A percentile compares a stretch with the other conserved stretches of the same genome.
phyloP scores from a whole-genome alignment of 129 eudicot genomes.

The Pittosporum tobira region DNA sequence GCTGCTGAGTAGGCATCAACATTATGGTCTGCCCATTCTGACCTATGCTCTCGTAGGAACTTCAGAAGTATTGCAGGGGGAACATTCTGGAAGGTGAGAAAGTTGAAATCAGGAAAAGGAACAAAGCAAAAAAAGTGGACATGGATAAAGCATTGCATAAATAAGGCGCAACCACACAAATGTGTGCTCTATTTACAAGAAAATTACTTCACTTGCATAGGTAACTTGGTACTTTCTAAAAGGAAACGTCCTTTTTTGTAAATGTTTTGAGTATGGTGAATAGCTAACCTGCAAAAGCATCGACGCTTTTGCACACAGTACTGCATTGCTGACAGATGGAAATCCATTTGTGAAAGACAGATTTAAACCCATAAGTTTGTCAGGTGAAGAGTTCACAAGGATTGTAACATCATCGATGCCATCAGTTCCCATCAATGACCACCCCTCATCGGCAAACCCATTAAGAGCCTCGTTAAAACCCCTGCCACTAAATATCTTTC shows the following conservation, averaged over 20 bases:
- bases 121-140: neutral
- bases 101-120: neutral
- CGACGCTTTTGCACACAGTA: conserved; percentile 82
- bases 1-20: conserved; percentile 79
- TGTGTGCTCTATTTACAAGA: too few relatives aligned
- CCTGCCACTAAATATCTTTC: conserved; percentile 15
- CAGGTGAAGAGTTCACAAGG: conserved; percentile 82
- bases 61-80: conserved; percentile 79
- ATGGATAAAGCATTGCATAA: too few relatives aligned
- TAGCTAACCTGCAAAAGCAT: conserved; percentile 75
- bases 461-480: conserved; percentile 90
- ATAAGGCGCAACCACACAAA: too few relatives aligned
- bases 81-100: conserved; percentile 48
- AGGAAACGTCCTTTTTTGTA: neutral
- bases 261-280: neutral
- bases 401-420: conserved; percentile 81
- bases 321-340: conserved; percentile 52
- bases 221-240: neutral
- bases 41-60: conserved; percentile 76
- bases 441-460: conserved; percentile 80
- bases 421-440: conserved; percentile 85
- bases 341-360: conserved; percentile 60
- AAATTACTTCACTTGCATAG: too few relatives aligned
- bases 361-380: conserved; percentile 74
- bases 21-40: conserved; percentile 88